Base-by-base conservation (phyloP, 2,329 filamentous ascomycete genomes). In the Hypomyces perniciosus region DNA sequence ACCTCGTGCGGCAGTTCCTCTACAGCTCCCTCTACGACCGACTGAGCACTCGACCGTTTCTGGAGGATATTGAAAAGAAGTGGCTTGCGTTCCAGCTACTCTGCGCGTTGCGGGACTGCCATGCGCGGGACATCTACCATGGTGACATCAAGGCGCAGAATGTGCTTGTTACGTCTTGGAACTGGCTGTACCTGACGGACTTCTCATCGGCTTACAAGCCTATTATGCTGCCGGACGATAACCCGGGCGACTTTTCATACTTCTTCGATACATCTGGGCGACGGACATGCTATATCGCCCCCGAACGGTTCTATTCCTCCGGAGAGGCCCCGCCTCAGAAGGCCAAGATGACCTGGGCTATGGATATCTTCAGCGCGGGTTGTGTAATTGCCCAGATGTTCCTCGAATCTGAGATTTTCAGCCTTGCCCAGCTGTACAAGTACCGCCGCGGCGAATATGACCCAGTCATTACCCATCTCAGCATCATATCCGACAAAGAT, bases 61-160 rank as follows among this genome's bases (percentile, higher is more conserved):
- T 97, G 8, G 95, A 99, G 69, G 89, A 95, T 58, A 93, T 99
- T 57, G 93, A 99, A 69, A 97, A 96, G 78, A 96, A 95, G 73
- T 99, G 93, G 93, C 80, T 99, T 46, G 88, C 92, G 0, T 99
- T 96, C 62, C 93, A 99, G 72, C 79, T 99, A 3, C 79, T 99
- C 8, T 96, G 90, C 67, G 91, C 89, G 3, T 75, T 99, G 52
- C 84, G 91, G 51, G 95, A 99, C 68, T 96, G 90, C 61, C 93
- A 99, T 67, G 78, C 86, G 29, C 80, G 86, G 43, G 88, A 95
- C 61, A 78, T 99, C 46, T 97, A 91, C 66, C 93, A 99, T 65
- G 95, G 93, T 52, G 95, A 99, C 64, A 97, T 99, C 74, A 99
- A 99, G 75, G 93, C 92, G 1, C 92, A 99, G 69, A 99, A 99